These are phyloP conservation scores for Picea glauca DNA, from an alignment of 75 land plant species.

Conservation along the genomic window DNA sequence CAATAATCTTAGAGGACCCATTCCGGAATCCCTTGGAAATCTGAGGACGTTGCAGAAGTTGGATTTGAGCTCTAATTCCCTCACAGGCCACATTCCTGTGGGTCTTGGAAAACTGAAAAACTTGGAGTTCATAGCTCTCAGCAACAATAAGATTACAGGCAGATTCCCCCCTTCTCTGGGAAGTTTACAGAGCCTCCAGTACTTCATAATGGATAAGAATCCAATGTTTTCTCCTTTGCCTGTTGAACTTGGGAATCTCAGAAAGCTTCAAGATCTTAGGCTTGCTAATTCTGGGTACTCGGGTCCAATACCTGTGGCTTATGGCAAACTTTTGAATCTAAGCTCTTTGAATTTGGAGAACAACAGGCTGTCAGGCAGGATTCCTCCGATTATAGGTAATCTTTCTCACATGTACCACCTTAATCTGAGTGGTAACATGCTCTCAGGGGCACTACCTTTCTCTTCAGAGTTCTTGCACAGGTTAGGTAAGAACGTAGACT, in stretches of 20 bases:
- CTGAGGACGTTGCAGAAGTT: slow-evolving; percentile 48
- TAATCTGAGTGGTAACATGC: slow-evolving; percentile 68
- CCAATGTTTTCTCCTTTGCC: slow-evolving; percentile 52
- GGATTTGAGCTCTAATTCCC: slow-evolving; percentile 67
- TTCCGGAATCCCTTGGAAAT: slow-evolving; percentile 58
- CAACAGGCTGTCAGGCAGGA: slow-evolving; percentile 51
- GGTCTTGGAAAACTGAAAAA: slow-evolving; percentile 30
- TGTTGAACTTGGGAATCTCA: slow-evolving; percentile 30
- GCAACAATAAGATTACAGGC: slow-evolving; percentile 52
- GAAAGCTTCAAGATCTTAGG: slow-evolving; percentile 59
- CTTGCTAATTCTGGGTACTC: slow-evolving; percentile 45
- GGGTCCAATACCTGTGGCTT: slow-evolving; percentile 65
- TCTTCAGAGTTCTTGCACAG: slow-evolving; percentile 46
- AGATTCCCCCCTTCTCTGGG: slow-evolving; percentile 32
- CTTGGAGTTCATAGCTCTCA: slow-evolving; percentile 54
- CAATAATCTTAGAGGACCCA: slow-evolving; percentile 48
- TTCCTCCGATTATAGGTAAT: slow-evolving; percentile 38
- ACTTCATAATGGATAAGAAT: slow-evolving; percentile 70
- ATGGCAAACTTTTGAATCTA: slow-evolving; percentile 43
- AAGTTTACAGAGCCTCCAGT: slow-evolving; percentile 46
- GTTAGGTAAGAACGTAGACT: slow-evolving; percentile 65
- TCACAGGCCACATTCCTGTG: slow-evolving; percentile 47
- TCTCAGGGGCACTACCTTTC: slow-evolving; percentile 74
- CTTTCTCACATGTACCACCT: slow-evolving; percentile 68
- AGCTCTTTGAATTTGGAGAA: slow-evolving; percentile 51